Base-by-base conservation (phyloP, 106 monocot species). In the Posidonia australis region DNA sequence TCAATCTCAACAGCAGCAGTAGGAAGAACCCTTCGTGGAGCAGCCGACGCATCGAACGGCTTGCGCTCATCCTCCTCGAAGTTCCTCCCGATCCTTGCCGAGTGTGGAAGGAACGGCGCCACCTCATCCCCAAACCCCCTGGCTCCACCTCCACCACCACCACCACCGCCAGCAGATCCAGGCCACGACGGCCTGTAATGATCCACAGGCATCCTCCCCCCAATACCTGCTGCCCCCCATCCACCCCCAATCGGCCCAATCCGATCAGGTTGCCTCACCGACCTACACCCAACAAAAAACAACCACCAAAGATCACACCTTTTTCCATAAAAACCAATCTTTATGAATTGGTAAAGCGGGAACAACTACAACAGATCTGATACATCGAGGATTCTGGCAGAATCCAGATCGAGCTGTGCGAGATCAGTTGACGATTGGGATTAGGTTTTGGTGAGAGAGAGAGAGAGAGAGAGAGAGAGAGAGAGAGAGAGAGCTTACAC, bases 21-120 rank as follows among this genome's bases (percentile, higher is more conserved):
- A 73, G 66, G 55, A 25, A 61, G 11, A 12, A 20, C 44, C 29
- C 70, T 71, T 29, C 72, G 69, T 13, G 73, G 69, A 11, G 74
- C 73, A 44, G 84, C 70, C 49, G 77, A 59, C n/a, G 80, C 60
- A 14, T 94, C 89, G 61, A 94, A 94, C 28, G 93, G 93, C 71
- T 85, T 94, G 66, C 93, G 86, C 80, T 94, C 93, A 71, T 94
- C 93, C 76, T 94, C 93, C 27, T 94, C 93, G 71, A 94, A 94
- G 82, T 94, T 84, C 64, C 76, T 81, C 7, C 89, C 89, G 56
- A 86, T 83, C 51, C 59, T 53, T 18, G 73, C 60, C 0, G 80
- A 56, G 25, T 72, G 60, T 3, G 83, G 52, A 19, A 86, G 79
- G 47, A 93, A 81, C 24, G 86, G 64, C 12, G 65, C 72, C 2